Conservation (phyloP, 768 basidiomycete species). For the Pleurotus tuoliensis region DNA sequence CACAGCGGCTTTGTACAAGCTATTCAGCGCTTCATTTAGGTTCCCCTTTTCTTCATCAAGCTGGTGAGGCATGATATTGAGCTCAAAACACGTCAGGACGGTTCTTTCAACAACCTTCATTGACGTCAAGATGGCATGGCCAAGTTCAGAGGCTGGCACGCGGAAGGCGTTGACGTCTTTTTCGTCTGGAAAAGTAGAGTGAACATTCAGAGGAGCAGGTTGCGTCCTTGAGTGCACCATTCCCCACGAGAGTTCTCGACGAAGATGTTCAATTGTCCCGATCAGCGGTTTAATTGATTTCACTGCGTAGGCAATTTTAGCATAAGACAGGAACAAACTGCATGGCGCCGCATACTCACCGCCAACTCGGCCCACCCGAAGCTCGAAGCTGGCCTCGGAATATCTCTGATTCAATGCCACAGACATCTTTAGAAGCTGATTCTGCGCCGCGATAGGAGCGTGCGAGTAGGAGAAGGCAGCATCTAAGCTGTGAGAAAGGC, state of each 20-base stretch:
- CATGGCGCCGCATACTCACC: slow-evolving; percentile 22
- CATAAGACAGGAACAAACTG: background rate
- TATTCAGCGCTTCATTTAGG: slow-evolving; percentile 14
- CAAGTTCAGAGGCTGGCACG: slow-evolving; percentile 27
- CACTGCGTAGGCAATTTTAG: slow-evolving; percentile 21
- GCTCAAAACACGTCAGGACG: slow-evolving; percentile 25
- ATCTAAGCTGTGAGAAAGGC: slow-evolving; percentile 28
- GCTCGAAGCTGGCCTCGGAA: slow-evolving; percentile 42
- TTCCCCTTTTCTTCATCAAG: slow-evolving; percentile 12
- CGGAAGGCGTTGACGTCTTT: slow-evolving; percentile 18
- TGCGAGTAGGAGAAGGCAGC: slow-evolving; percentile 14
- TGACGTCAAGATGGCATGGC: slow-evolving; percentile 27
- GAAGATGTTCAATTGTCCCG: slow-evolving; percentile 39
- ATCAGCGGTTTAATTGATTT: slow-evolving; percentile 40
- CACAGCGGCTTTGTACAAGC: slow-evolving; percentile 18
- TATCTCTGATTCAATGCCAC: slow-evolving; percentile 36
- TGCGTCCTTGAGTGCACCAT: slow-evolving; percentile 27
- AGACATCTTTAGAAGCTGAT: slow-evolving; percentile 29
- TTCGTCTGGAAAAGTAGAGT: slow-evolving; percentile 9
- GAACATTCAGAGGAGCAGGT: slow-evolving; percentile 5
- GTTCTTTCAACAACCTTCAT: slow-evolving; percentile 30
- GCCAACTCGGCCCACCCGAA: slow-evolving; percentile 39
- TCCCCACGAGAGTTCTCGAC: slow-evolving; percentile 42
- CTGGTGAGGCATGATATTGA: slow-evolving; percentile 1
- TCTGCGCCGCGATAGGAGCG: slow-evolving; percentile 16